Evolutionary conservation across 305 asterid species (phyloP).

Genomic region (Nicotiana rustica): DNA sequence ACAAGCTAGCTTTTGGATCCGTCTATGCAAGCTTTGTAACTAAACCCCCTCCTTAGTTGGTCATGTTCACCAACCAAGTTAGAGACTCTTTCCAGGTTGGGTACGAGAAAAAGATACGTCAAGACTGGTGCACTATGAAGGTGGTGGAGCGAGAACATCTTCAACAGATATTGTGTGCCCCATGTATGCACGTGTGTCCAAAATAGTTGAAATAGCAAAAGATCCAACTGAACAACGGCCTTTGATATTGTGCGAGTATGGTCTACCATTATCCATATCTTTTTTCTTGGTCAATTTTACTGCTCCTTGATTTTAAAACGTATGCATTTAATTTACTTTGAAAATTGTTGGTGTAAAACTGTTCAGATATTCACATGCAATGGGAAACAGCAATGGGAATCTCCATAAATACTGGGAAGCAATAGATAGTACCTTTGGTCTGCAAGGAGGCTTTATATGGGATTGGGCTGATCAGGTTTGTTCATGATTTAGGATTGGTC

Average conservation of each 20-base stretch:
- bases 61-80: not conserved
- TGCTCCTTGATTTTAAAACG: conserved; percentile 30
- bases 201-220: conserved; percentile 81
- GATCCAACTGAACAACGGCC: conserved; percentile 94
- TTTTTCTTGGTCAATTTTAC: conserved; percentile 30
- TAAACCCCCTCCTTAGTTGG: not conserved
- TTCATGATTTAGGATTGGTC: conserved; percentile 30
- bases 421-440: conserved; percentile 93
- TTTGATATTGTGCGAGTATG: conserved; percentile 96
- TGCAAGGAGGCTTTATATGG: conserved; percentile 99
- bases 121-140: conserved; percentile 92
- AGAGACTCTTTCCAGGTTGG: conserved; percentile 70
- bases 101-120: conserved; percentile 88
- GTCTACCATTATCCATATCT: conserved; percentile 41
- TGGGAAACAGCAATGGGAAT: conserved; percentile 99
- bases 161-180: conserved; percentile 99
- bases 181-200: conserved; percentile 97
- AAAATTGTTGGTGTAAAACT: conserved; percentile 36
- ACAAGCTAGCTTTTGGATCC: not conserved
- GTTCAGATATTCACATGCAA: conserved; percentile 88
- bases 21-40: conserved; percentile 20
- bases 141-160: conserved; percentile 89
- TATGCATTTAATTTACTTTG: conserved; percentile 31
- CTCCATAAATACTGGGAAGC: conserved; percentile 97
- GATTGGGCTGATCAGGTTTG: conserved; percentile 99